Conservation (phyloP, 306 rosid genomes). For the Styphnolobium japonicum region DNA sequence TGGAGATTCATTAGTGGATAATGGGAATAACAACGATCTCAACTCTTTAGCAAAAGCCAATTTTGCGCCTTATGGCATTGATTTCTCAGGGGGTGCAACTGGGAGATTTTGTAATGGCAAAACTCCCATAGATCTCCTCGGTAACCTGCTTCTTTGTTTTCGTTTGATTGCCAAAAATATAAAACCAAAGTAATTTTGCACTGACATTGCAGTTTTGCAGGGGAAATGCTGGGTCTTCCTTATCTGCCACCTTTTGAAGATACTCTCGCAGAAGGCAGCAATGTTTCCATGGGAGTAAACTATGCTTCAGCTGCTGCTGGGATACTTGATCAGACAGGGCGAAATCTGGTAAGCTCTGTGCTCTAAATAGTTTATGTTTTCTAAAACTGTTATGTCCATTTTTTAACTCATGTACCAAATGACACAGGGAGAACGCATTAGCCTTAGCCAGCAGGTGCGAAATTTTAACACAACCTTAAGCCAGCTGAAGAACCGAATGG, state of each 20-base stretch:
- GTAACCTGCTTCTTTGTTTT: slow-evolving; percentile 9
- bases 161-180: neutral
- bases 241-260: slow-evolving; percentile 32
- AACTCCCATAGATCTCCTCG: slow-evolving; percentile 30
- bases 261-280: neutral
- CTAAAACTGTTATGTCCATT: neutral
- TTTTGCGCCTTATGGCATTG: slow-evolving; percentile 36
- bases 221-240: slow-evolving; percentile 34
- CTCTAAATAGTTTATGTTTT: neutral
- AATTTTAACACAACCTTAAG: slow-evolving; percentile 30
- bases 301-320: slow-evolving; percentile 41
- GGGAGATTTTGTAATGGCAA: slow-evolving; percentile 43
- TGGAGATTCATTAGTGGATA: slow-evolving; percentile 42
- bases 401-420: neutral
- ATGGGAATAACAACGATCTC: slow-evolving; percentile 38
- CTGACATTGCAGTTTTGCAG: slow-evolving; percentile 26
- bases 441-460: slow-evolving; percentile 26
- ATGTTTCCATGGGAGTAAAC: slow-evolving; percentile 32
- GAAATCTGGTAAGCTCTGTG: slow-evolving; percentile 17
- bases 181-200: neutral
- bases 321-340: slow-evolving; percentile 37
- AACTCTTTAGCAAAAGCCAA: slow-evolving; percentile 35
- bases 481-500: slow-evolving; percentile 36
- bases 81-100: slow-evolving; percentile 29
- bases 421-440: slow-evolving; percentile 34